Evolutionary conservation across 495 filamentous ascomycete species (phyloP).

Genomic region (Pseudotulostoma volvatum): DNA sequence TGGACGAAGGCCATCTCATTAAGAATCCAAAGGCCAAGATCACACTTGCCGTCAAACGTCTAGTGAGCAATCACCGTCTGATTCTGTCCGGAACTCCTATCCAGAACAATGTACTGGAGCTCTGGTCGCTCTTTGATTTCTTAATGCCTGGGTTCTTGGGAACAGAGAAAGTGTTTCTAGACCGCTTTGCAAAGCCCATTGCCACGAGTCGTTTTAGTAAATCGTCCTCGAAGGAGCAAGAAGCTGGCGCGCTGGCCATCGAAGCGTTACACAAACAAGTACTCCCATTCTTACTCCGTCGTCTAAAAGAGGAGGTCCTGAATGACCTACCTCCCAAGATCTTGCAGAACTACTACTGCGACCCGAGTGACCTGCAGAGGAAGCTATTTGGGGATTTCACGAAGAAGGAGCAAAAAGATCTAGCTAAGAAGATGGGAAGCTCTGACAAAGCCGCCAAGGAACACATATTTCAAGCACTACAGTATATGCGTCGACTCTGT

Average conservation of each 20-base stretch:
- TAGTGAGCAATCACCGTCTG: conserved; percentile 80
- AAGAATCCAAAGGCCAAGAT: conserved; percentile 96
- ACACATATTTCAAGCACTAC: conserved; percentile 96
- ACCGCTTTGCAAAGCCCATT: conserved; percentile 94
- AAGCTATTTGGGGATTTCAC: conserved; percentile 92
- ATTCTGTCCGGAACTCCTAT: conserved; percentile 96
- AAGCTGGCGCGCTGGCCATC: conserved; percentile 87
- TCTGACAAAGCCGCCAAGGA: conserved; percentile 83
- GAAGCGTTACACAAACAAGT: conserved; percentile 97
- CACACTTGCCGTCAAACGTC: conserved; percentile 72
- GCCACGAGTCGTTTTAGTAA: conserved; percentile 88
- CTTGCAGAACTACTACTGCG: conserved; percentile 98
- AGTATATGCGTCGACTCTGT: conserved; percentile 98
- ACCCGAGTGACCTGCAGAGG: conserved; percentile 87
- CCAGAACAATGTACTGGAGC: conserved; percentile 91
- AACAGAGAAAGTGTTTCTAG: conserved; percentile 95
- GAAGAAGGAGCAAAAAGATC: conserved; percentile 73
- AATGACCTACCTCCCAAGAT: conserved; percentile 97
- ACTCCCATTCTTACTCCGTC: conserved; percentile 85
- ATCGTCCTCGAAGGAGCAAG: conserved; percentile 95
- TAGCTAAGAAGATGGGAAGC: conserved; percentile 59
- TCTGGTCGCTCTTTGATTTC: conserved; percentile 99
- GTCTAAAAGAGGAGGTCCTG: conserved; percentile 93
- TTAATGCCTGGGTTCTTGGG: conserved; percentile 97
- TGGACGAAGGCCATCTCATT: conserved; percentile 95